Conservation (phyloP, 768 basidiomycete species). For the Hericium alpestre region DNA sequence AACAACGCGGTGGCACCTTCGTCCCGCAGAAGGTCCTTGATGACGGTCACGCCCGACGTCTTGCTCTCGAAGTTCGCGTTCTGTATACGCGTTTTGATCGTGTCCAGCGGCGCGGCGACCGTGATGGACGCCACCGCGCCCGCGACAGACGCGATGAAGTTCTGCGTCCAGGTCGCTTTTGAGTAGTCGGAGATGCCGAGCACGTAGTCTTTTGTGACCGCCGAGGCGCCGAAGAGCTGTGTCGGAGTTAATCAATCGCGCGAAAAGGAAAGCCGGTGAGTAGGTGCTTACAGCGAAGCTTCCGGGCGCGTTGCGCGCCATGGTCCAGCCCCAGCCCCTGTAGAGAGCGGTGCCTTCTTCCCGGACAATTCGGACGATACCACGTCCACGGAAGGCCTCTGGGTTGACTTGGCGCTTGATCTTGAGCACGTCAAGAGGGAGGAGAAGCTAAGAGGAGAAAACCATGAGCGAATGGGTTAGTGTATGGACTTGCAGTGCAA, state of each 20-base stretch:
- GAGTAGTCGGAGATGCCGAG: conserved; percentile 86
- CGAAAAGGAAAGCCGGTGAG: not conserved
- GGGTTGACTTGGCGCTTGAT: conserved; percentile 99
- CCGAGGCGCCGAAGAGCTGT: conserved; percentile 95
- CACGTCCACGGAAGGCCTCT: conserved; percentile 93
- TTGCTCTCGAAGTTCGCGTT: conserved; percentile 94
- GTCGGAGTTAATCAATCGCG: not conserved
- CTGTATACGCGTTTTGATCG: conserved; percentile 95
- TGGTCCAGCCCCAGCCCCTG: conserved; percentile 98
- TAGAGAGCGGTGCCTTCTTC: conserved; percentile 91
- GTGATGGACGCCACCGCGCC: conserved; percentile 91
- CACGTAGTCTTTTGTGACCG: conserved; percentile 86
- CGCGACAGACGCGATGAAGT: conserved; percentile 90
- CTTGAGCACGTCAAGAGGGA: conserved; percentile 93
- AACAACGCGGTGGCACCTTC: conserved; percentile 83
- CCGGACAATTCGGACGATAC: conserved; percentile 76
- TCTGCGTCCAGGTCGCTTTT: conserved; percentile 93
- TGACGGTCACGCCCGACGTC: conserved; percentile 67
- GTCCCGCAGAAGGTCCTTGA: conserved; percentile 76
- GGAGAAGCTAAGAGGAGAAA: conserved; percentile 56
- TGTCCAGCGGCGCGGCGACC: conserved; percentile 90
- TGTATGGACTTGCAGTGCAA: not conserved
- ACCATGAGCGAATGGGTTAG: not conserved
- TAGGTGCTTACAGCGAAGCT: conserved; percentile 69
- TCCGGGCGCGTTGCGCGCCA: conserved; percentile 95